Base-by-base conservation (phyloP, 73 alveolate species). In the Paramecium sexaurelia region DNA sequence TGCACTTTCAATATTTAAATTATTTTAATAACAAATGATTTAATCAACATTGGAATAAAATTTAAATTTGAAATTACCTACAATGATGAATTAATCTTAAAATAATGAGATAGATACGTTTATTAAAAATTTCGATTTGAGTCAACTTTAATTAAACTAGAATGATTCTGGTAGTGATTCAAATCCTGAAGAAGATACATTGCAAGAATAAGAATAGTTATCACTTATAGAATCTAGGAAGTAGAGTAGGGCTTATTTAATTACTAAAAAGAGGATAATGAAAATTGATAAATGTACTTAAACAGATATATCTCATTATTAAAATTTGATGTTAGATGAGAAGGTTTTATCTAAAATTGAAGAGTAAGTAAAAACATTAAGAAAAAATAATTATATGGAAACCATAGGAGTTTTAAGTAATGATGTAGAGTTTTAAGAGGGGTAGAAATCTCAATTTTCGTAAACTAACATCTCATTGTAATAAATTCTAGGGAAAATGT, bases 141-240 rank as follows among this genome's bases (percentile, higher is more conserved):
- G 36, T 73, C 35, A 15, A 73, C 36, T 36, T 22, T n/a, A 33
- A 33, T 27, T 13, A 33, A 36, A 19, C 7, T 33, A 36, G n/a
- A 66, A 73, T 36, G 87, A 73, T 39, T 73, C 61, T 3, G 87
- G 61, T 11, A 73, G 66, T 73, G 87, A 73, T 73, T 33, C 87
- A 15, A 32, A 36, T 27, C 87, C 87, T 11, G 61, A 73, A 5
- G 87, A 73, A 13, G 87, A 73, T 73, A 15, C 29, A 0, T 19
- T 73, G 29, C 39, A 27, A 69, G 85, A 69, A 8, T 36, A 15
- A 22, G 87, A 73, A 73, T 13, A 27, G 15, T 33, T 27, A 27
- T 73, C 87, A 22, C 6, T 73, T 2, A n/a, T n/a, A 1, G 66
- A 73, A 19, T 39, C 87, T 0, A 73, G 26, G 9, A 73, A 36